These are phyloP conservation scores for Fusarium sororula DNA, from an alignment of 2,329 filamentous ascomycete species.

Conservation along the genomic window DNA sequence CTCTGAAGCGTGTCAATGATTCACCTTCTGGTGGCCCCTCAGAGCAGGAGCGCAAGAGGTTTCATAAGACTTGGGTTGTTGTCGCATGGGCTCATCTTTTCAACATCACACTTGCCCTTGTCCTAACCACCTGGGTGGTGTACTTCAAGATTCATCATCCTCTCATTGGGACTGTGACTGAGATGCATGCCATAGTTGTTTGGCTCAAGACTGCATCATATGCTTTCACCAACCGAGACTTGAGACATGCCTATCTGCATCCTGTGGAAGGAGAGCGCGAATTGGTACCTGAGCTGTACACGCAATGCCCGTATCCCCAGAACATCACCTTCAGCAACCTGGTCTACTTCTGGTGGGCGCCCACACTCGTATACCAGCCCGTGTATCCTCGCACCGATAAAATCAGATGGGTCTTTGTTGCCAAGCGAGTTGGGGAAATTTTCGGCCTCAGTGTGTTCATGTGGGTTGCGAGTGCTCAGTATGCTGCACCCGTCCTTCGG, in stretches of 20 bases:
- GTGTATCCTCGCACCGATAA: conserved; percentile 87
- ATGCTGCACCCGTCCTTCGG: conserved; percentile 86
- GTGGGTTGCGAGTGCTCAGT: conserved; percentile 95
- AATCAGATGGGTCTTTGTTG: conserved; percentile 88
- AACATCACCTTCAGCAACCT: conserved; percentile 92
- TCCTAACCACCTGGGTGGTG: conserved; percentile 83
- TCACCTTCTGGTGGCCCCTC: conserved; percentile 58
- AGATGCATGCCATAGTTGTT: conserved; percentile 92
- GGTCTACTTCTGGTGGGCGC: conserved; percentile 97
- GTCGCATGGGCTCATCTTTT: conserved; percentile 83
- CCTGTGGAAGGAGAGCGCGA: conserved; percentile 73
- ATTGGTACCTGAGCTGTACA: conserved; percentile 83
- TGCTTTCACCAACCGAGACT: conserved; percentile 94
- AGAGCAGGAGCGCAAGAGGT: conserved; percentile 70
- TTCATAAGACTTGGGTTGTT: conserved; percentile 80
- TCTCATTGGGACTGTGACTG: conserved; percentile 88
- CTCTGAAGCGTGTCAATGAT: conserved; percentile 63
- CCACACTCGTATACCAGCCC: conserved; percentile 95
- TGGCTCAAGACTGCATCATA: conserved; percentile 98
- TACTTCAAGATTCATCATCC: conserved; percentile 94
- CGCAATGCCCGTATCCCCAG: conserved; percentile 82
- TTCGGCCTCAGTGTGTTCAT: conserved; percentile 85
- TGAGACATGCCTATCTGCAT: conserved; percentile 89
- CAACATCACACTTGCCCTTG: conserved; percentile 84
- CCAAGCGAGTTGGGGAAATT: conserved; percentile 82